These are phyloP conservation scores for Cladobotryum mycophilum DNA, from an alignment of 2,329 filamentous ascomycete genomes.

Conservation along the genomic window DNA sequence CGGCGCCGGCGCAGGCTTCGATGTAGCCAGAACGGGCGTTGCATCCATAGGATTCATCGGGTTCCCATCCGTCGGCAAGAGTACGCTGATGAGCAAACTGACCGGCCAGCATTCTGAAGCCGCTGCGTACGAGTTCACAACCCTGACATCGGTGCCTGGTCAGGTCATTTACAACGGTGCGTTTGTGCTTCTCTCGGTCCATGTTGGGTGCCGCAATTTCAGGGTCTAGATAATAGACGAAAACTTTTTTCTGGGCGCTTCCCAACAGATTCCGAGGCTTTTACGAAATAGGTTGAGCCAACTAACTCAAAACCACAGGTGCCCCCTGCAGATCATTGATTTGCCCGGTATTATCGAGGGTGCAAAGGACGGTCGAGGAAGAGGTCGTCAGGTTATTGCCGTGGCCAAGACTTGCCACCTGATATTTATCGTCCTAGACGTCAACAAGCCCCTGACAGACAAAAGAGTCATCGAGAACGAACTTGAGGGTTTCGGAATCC, in stretches of 20 bases:
- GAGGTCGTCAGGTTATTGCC: conserved; percentile 96
- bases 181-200: conserved; percentile 12
- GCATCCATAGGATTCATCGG: conserved; percentile 97
- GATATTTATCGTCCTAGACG: conserved; percentile 97
- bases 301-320: conserved; percentile 34
- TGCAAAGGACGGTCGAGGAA: conserved; percentile 94
- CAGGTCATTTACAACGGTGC: conserved; percentile 88
- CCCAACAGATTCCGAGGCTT: too few species aligned
- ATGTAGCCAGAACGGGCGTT: conserved; percentile 95
- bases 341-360: conserved; percentile 98
- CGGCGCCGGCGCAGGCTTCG: conserved; percentile 82
- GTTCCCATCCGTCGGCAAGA: conserved; percentile 97
- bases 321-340: conserved; percentile 97
- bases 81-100: conserved; percentile 89
- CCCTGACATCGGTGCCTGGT: conserved; percentile 91
- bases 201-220: not conserved
- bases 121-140: conserved; percentile 98
- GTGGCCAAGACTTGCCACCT: conserved; percentile 98
- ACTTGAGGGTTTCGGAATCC: conserved; percentile 93
- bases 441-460: conserved; percentile 96
- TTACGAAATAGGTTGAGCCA: conserved; percentile 1
- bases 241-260: not conserved
- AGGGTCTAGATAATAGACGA: too few species aligned
- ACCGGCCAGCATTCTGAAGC: conserved; percentile 97
- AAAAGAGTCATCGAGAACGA: conserved; percentile 94